These are phyloP conservation scores for Scolecobasidium constrictum DNA, from an alignment of 2,329 filamentous ascomycete species.

Conservation along the genomic window DNA sequence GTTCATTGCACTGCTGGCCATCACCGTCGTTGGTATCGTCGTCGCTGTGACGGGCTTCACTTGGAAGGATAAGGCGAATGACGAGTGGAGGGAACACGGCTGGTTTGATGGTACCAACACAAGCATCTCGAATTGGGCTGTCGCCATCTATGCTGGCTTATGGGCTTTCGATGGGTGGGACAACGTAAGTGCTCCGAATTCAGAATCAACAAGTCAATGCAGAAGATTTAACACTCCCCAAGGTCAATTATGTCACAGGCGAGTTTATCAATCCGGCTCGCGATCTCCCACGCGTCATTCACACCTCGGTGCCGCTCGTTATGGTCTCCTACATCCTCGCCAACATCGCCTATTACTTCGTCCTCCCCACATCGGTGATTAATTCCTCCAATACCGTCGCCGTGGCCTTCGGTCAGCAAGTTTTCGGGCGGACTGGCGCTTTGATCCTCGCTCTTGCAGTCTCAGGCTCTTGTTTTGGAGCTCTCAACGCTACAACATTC, in stretches of 20 bases:
- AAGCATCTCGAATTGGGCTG: conserved; percentile 77
- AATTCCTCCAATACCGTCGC: conserved; percentile 91
- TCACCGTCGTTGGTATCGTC: conserved; percentile 79
- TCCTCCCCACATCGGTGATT: conserved; percentile 70
- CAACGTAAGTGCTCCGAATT: conserved; percentile 53
- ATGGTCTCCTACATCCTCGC: conserved; percentile 84
- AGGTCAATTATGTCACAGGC: conserved; percentile 96
- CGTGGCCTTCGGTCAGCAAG: conserved; percentile 80
- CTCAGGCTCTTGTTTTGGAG: conserved; percentile 83
- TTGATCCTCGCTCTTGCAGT: conserved; percentile 82
- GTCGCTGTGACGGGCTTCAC: conserved; percentile 81
- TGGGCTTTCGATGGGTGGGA: conserved; percentile 99
- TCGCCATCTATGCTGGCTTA: conserved; percentile 86
- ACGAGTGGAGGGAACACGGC: conserved; percentile 74
- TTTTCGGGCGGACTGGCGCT: conserved; percentile 76
- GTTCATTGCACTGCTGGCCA: conserved; percentile 76
- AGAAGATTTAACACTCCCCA: background rate
- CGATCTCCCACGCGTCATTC: conserved; percentile 88
- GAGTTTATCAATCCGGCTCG: conserved; percentile 88
- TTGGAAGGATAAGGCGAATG: conserved; percentile 60
- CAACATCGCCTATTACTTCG: conserved; percentile 89
- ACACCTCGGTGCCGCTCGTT: conserved; percentile 90
- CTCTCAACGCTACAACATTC: conserved; percentile 88
- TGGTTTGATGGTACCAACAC: conserved; percentile 84
- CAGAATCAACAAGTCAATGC: conserved; percentile 1